Conservation (phyloP, 2,329 filamentous ascomycete species). For the Teratosphaeria gauchensis region DNA sequence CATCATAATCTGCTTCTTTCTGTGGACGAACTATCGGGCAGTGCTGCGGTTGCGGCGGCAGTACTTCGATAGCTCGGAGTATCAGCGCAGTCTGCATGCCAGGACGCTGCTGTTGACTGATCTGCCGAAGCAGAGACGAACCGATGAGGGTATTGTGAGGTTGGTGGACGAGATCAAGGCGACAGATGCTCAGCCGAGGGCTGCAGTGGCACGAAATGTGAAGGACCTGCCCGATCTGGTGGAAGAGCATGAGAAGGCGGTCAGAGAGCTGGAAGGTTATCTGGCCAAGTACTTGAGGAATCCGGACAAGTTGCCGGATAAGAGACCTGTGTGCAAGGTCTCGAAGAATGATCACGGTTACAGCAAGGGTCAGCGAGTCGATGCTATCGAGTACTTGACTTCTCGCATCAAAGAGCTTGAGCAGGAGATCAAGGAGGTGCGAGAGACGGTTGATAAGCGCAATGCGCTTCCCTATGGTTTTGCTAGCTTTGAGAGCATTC, state of each 20-base stretch:
- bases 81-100: slow-evolving; percentile 77
- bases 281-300: slow-evolving; percentile 87
- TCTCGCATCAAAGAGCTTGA: slow-evolving; percentile 76
- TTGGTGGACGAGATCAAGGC: slow-evolving; percentile 70
- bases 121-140: slow-evolving; percentile 64
- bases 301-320: slow-evolving; percentile 66
- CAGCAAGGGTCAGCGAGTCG: slow-evolving; percentile 64
- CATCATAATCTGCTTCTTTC: slow-evolving; percentile 63
- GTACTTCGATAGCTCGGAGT: slow-evolving; percentile 80
- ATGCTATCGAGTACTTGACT: slow-evolving; percentile 89
- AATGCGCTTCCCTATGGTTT: slow-evolving; percentile 89
- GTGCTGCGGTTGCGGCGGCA: slow-evolving; percentile 60
- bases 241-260: slow-evolving; percentile 68
- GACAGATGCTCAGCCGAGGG: slow-evolving; percentile 67
- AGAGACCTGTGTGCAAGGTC: slow-evolving; percentile 67
- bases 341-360: slow-evolving; percentile 65
- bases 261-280: slow-evolving; percentile 71
- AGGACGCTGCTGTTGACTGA: slow-evolving; percentile 63
- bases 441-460: slow-evolving; percentile 72
- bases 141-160: slow-evolving; percentile 77
- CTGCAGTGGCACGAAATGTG: slow-evolving; percentile 81
- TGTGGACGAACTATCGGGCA: slow-evolving; percentile 84
- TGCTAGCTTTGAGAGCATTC: slow-evolving; percentile 81
- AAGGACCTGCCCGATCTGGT: slow-evolving; percentile 82
- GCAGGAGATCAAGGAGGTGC: slow-evolving; percentile 71